Evolutionary conservation across 768 basidiomycete genomes (phyloP).

Genomic region (Gloeophyllum trabeum): DNA sequence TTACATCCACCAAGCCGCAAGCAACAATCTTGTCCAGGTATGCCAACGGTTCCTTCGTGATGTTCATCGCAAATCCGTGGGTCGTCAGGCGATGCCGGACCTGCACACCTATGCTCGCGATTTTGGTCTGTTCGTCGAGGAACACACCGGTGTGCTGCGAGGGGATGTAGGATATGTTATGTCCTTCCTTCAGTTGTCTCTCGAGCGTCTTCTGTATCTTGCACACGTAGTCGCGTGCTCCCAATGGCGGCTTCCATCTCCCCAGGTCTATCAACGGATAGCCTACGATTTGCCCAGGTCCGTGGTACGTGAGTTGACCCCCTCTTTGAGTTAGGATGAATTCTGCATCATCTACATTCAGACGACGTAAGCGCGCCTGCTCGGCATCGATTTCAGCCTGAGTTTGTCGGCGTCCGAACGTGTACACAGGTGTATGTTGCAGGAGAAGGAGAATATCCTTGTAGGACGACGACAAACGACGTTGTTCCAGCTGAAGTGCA

Average conservation of each 20-base stretch:
- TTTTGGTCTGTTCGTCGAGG: conserved; percentile 65
- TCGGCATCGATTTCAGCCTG: conserved; percentile 49
- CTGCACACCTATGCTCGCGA: conserved; percentile 95
- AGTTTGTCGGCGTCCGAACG: conserved; percentile 81
- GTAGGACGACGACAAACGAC: conserved; percentile 27
- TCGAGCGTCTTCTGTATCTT: conserved; percentile 66
- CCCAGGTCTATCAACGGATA: conserved; percentile 89
- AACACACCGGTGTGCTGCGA: conserved; percentile 91
- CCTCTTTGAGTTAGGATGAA: conserved; percentile 77
- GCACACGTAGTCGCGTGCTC: conserved; percentile 78
- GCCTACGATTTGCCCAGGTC: conserved; percentile 93
- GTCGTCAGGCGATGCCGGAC: conserved; percentile 89
- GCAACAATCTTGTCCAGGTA: conserved; percentile 91
- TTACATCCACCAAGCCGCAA: conserved; percentile 81
- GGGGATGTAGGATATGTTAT: conserved; percentile 43
- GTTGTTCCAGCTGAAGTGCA: conserved; percentile 44
- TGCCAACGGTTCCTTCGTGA: conserved; percentile 63
- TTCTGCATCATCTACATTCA: conserved; percentile 91
- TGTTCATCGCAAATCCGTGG: conserved; percentile 91
- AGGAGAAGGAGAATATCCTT: conserved; percentile 66
- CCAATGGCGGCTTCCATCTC: conserved; percentile 59
- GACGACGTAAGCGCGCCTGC: conserved; percentile 45
- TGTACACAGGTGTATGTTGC: conserved; percentile 92
- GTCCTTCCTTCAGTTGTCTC: conserved; percentile 43
- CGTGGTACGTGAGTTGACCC: conserved; percentile 94